phyloP scores from a whole-genome alignment of 176 grass and related monocot genomes.

The barley (Hordeum vulgare) region DNA sequence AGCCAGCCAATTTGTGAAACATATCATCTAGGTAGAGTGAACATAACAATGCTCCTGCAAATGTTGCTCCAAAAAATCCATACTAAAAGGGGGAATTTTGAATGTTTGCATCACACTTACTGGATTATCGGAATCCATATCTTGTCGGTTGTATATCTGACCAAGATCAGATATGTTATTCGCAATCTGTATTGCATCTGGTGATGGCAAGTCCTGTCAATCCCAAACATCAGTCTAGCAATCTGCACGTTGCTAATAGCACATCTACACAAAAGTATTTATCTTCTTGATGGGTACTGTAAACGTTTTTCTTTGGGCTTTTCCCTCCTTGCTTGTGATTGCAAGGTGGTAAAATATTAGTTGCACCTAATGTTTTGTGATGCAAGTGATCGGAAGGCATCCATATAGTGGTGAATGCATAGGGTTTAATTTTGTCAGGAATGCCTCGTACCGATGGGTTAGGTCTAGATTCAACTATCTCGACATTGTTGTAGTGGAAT shows the following conservation, averaged over 20 bases:
- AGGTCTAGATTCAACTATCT: conserved; percentile 53
- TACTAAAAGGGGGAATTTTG: not conserved
- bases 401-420: not conserved
- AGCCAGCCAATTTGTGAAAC: conserved; percentile 16
- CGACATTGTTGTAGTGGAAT: conserved; percentile 78
- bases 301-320: no score
- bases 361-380: not conserved
- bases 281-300: not conserved
- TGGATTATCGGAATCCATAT: conserved; percentile 57
- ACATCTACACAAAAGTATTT: no score
- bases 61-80: not conserved
- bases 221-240: not conserved
- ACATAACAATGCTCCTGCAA: not conserved
- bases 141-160: conserved; percentile 80
- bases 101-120: conserved; percentile 19
- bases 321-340: no score
- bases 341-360: not conserved
- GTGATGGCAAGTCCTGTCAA: conserved; percentile 70
- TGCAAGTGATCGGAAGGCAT: not conserved
- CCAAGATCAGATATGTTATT: conserved; percentile 91
- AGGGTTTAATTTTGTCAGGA: not conserved
- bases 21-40: not conserved
- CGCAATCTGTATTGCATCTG: conserved; percentile 74
- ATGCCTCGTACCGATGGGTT: conserved; percentile 32
- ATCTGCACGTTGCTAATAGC: not conserved